These are phyloP conservation scores for Yarrowia divulgata DNA, from an alignment of 805 yeast species.

Conservation along the genomic window DNA sequence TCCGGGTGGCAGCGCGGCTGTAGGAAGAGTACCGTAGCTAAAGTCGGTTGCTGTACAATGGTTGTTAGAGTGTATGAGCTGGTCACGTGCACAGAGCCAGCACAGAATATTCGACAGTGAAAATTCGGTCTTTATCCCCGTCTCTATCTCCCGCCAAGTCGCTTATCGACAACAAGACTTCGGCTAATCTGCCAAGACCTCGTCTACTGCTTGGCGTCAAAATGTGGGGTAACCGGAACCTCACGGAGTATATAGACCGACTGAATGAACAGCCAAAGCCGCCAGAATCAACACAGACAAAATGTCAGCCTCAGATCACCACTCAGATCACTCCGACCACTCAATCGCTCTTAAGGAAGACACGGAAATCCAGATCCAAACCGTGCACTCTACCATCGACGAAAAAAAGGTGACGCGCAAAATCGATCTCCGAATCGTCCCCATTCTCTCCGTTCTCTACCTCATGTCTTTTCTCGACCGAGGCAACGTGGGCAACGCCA, in stretches of 20 bases:
- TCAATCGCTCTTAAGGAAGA: constrained; percentile 6
- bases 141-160: neutral
- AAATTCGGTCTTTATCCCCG: too few relatives aligned
- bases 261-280: neutral
- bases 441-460: constrained; percentile 57
- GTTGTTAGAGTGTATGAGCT: too few relatives aligned
- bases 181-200: constrained; percentile 2
- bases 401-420: constrained; percentile 48
- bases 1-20: neutral
- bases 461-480: constrained; percentile 60
- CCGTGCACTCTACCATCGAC: neutral
- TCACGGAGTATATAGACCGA: neutral
- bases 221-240: constrained; percentile 1
- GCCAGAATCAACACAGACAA: neutral
- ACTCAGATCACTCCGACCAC: neutral
- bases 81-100: too few relatives aligned
- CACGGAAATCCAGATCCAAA: neutral
- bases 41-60: neutral
- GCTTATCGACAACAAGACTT: neutral
- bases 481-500: constrained; percentile 62
- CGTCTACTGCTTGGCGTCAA: constrained; percentile 12
- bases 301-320: neutral
- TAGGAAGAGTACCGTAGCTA: neutral
- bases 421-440: constrained; percentile 55
- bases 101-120: too few relatives aligned